Evolutionary conservation across 768 basidiomycete species (phyloP).

Genomic region (Lactarius psammicola): DNA sequence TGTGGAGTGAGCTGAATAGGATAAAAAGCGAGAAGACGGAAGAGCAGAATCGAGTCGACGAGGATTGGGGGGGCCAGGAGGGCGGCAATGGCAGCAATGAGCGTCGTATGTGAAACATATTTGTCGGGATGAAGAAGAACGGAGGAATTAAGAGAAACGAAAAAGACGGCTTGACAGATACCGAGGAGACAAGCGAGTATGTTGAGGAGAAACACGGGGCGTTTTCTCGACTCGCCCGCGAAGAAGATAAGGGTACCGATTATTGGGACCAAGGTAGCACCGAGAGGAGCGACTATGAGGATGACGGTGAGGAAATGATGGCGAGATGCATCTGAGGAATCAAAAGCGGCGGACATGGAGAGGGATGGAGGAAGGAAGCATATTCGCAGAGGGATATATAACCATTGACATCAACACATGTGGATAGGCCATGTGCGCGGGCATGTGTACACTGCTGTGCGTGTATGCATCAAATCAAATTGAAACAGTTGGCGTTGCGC

Average conservation of each 20-base stretch:
- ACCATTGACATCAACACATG: background rate
- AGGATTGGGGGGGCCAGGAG: constrained; percentile 26
- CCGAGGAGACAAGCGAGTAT: constrained; percentile 27
- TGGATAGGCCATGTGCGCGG: background rate
- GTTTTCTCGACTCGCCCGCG: constrained; percentile 18
- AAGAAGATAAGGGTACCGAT: constrained; percentile 25
- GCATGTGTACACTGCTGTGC: background rate
- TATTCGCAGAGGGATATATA: background rate
- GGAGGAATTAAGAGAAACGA: constrained; percentile 3
- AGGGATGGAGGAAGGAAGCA: background rate
- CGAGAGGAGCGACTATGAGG: constrained; percentile 27
- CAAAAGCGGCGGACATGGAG: constrained; percentile 16
- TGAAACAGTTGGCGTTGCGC: background rate
- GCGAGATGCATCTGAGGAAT: background rate
- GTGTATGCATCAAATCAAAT: background rate
- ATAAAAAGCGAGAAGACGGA: constrained; percentile 27
- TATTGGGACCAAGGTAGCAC: constrained; percentile 24
- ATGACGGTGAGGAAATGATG: constrained; percentile 22
- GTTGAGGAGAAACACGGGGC: constrained; percentile 29
- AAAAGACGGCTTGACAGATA: constrained; percentile 23
- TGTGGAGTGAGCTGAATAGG: constrained; percentile 26
- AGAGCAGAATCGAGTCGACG: constrained; percentile 25
- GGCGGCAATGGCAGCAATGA: constrained; percentile 6
- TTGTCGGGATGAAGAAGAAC: constrained; percentile 15
- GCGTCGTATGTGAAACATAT: background rate